These are phyloP conservation scores for Agrostemma githago DNA, from an alignment of 148 eudicot species.

Conservation along the genomic window DNA sequence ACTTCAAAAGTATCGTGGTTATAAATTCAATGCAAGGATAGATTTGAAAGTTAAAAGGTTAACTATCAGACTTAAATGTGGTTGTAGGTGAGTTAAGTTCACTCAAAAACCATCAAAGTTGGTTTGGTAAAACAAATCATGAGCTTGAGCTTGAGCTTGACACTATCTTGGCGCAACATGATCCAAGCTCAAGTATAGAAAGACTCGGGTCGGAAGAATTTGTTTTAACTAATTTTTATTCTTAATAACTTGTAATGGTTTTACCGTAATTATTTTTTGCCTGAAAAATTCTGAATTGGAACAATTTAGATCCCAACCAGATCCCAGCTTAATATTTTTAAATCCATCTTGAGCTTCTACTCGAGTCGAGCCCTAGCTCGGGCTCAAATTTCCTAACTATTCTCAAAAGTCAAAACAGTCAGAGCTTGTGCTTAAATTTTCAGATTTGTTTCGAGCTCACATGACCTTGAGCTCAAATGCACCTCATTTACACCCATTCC, in stretches of 20 bases:
- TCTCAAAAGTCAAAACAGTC: neutral
- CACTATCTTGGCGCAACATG: neutral
- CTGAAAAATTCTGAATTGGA: neutral
- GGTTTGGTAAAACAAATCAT: neutral
- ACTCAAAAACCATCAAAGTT: neutral
- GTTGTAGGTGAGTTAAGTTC: neutral
- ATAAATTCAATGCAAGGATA: neutral
- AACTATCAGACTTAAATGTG: neutral
- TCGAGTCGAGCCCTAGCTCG: neutral
- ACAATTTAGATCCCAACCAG: neutral
- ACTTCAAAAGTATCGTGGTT: neutral
- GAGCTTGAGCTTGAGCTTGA: neutral
- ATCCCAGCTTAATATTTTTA: neutral
- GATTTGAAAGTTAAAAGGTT: neutral
- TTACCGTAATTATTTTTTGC: neutral
- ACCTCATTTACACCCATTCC: neutral
- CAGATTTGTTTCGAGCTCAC: neutral
- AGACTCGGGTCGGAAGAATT: neutral
- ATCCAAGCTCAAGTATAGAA: neutral
- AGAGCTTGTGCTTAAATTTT: neutral
- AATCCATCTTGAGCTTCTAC: neutral
- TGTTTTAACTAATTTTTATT: neutral
- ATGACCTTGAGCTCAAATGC: neutral
- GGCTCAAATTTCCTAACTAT: neutral
- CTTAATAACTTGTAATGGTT: neutral